Percentiles rank a stretch among this genome's conserved stretches.
phyloP scores from a whole-genome alignment of 805 yeast species.

The Lachancea sp. region DNA sequence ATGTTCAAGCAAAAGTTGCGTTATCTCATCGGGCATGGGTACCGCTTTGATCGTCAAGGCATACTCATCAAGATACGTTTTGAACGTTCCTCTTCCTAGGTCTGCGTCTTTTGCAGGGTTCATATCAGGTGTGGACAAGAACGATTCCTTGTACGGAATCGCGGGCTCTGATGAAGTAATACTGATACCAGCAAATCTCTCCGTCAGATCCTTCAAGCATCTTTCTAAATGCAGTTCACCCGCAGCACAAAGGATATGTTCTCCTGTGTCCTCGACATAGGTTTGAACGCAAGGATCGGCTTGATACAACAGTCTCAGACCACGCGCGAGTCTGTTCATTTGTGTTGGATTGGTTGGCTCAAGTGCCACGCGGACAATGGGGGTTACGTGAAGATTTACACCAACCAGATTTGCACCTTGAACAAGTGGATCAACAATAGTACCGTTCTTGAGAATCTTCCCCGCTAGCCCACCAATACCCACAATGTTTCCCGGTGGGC shows the following conservation, averaged over 20 bases:
- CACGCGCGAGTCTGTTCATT: conserved; percentile 67
- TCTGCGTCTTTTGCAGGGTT: conserved; percentile 42
- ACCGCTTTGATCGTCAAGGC: conserved; percentile 37
- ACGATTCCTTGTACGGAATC: conserved; percentile 89
- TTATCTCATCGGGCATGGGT: conserved; percentile 51
- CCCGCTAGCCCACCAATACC: conserved; percentile 91
- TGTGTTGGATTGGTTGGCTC: conserved; percentile 87
- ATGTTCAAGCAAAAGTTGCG: conserved; percentile 43
- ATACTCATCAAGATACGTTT: conserved; percentile 46
- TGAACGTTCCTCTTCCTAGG: conserved; percentile 45
- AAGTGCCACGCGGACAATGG: conserved; percentile 91
- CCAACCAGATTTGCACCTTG: conserved; percentile 75
- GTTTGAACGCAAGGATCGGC: conserved; percentile 95
- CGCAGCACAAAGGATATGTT: conserved; percentile 87
- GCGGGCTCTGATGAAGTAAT: conserved; percentile 84
- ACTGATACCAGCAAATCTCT: conserved; percentile 87
- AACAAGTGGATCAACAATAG: conserved; percentile 53
- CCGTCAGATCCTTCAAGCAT: conserved; percentile 83
- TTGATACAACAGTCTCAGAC: conserved; percentile 68
- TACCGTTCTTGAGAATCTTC: conserved; percentile 78
- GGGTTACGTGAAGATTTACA: conserved; percentile 68
- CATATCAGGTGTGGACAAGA: conserved; percentile 46
- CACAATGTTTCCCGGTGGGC: conserved; percentile 92
- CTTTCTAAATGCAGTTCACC: conserved; percentile 96
- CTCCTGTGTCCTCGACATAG: conserved; percentile 83